Evolutionary conservation across 2,329 filamentous ascomycete genomes (phyloP).

Genomic region (Phialophora chinensis): DNA sequence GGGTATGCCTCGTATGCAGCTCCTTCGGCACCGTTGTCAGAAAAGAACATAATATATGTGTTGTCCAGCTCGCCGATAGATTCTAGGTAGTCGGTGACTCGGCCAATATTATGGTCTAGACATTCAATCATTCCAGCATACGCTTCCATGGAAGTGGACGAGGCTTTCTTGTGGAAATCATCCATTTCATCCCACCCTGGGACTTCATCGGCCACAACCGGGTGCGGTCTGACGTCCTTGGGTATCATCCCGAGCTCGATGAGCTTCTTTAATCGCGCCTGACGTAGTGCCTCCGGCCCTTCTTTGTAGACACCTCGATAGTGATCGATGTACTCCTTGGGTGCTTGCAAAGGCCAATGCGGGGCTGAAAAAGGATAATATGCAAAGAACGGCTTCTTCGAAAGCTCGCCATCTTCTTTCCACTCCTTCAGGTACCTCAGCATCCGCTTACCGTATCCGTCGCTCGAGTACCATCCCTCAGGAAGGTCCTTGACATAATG

Average conservation of each 20-base stretch:
- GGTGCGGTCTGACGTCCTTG: constrained; percentile 51
- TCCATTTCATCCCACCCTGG: constrained; percentile 51
- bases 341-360: constrained; percentile 61
- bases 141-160: constrained; percentile 56
- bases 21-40: constrained; percentile 58
- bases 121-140: constrained; percentile 59
- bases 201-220: constrained; percentile 51
- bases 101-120: constrained; percentile 55
- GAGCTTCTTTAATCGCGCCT: constrained; percentile 53
- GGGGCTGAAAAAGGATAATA: constrained; percentile 59
- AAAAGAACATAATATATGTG: constrained; percentile 58
- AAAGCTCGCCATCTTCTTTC: constrained; percentile 48
- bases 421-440: constrained; percentile 59
- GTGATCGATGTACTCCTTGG: constrained; percentile 53
- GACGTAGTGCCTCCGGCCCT: constrained; percentile 56
- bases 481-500: constrained; percentile 55
- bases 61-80: constrained; percentile 57
- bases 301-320: constrained; percentile 59
- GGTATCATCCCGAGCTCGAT: constrained; percentile 54
- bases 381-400: constrained; percentile 55
- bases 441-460: constrained; percentile 61
- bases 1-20: constrained; percentile 54
- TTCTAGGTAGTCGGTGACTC: constrained; percentile 54
- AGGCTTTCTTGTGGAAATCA: constrained; percentile 48
- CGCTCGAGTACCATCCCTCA: constrained; percentile 61